Percentiles rank a stretch among this genome's conserved stretches.
phyloP scores from a whole-genome alignment of 306 rosid species.

The Trifolium repens region DNA sequence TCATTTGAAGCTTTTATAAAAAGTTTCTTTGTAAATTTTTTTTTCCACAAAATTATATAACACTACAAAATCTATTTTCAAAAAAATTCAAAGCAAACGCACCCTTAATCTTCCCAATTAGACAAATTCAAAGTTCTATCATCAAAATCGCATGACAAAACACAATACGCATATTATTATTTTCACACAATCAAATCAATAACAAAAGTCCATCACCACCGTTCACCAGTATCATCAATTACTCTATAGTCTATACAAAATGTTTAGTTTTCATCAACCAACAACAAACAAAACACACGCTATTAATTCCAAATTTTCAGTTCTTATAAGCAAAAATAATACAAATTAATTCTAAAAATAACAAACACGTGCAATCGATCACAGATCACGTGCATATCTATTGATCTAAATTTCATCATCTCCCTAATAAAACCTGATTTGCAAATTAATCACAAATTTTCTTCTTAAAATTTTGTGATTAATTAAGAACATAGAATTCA shows the following conservation, averaged over 20 bases:
- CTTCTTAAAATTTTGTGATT: background rate
- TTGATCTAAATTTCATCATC: background rate
- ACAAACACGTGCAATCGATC: background rate
- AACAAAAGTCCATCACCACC: too few relatives aligned
- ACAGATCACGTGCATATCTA: background rate
- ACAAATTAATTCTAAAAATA: background rate
- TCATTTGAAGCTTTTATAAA: too few relatives aligned
- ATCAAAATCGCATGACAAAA: background rate
- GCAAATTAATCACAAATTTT: background rate
- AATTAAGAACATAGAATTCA: background rate
- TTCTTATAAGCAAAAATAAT: background rate
- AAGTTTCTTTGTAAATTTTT: too few relatives aligned
- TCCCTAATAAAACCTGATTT: background rate
- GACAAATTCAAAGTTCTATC: background rate
- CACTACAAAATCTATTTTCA: too few relatives aligned
- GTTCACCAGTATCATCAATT: too few relatives aligned
- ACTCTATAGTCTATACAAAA: background rate
- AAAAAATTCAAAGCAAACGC: too few relatives aligned
- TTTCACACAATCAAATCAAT: too few relatives aligned
- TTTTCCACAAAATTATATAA: too few relatives aligned
- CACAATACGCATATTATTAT: too few relatives aligned
- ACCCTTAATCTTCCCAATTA: background rate
- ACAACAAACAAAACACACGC: background rate
- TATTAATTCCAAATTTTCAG: background rate
- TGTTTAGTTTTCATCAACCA: constrained; percentile 2